phyloP scores from a whole-genome alignment of 176 grass and related monocot genomes.

The Carex pumila region DNA sequence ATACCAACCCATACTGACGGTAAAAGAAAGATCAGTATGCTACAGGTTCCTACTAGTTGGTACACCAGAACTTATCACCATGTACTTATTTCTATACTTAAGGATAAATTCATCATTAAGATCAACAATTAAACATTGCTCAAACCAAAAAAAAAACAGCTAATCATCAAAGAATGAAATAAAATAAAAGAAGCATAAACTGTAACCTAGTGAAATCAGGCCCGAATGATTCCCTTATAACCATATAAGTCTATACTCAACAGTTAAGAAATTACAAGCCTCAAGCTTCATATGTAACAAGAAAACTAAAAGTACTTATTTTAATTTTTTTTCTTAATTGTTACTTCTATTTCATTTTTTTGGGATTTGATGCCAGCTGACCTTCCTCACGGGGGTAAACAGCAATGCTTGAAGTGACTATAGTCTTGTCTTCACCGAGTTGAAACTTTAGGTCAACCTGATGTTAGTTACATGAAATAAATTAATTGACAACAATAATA shows the following conservation, averaged over 20 bases:
- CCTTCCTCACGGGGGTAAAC: conserved; percentile 69
- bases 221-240: not conserved
- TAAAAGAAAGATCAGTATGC: not conserved
- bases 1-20: not conserved
- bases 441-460: conserved; percentile 86
- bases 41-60: not conserved
- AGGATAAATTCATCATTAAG: not conserved
- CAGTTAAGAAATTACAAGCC: not conserved
- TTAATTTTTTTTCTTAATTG: not conserved
- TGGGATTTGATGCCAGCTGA: conserved; percentile 19
- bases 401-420: conserved; percentile 82
- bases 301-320: not conserved
- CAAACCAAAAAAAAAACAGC: not conserved
- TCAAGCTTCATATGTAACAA: not conserved
- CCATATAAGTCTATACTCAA: not conserved
- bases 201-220: not conserved
- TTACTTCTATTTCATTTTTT: not conserved
- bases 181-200: not conserved
- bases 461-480: conserved; percentile 12
- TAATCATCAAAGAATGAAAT: not conserved
- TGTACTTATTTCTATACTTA: not conserved
- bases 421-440: conserved; percentile 87
- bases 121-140: not conserved
- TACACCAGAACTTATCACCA: not conserved
- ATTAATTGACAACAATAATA: conserved; percentile 2